A percentile compares a stretch with the other conserved stretches of the same genome.
Conservation (phyloP, 179 eudicot genomes). For the Camellia oleifera region DNA sequence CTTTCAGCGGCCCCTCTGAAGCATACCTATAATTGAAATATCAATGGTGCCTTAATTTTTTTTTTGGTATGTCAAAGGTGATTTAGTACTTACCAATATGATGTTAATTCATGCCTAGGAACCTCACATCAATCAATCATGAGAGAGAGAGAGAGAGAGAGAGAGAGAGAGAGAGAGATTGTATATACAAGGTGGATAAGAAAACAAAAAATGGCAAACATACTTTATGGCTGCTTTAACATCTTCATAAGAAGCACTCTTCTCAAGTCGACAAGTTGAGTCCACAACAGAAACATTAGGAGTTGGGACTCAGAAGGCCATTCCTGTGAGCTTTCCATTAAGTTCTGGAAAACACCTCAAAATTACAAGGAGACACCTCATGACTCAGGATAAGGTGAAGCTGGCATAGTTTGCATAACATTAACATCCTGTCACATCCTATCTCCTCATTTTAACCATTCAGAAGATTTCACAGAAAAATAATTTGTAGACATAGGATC, state of each 20-base stretch:
- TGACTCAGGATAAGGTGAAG: neutral
- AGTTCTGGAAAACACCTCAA: constrained; percentile 56
- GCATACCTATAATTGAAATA: constrained; percentile 46
- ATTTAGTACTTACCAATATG: neutral
- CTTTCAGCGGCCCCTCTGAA: constrained; percentile 78
- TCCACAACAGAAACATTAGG: constrained; percentile 97
- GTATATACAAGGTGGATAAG: neutral
- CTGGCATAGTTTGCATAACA: neutral
- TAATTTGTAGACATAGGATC: neutral
- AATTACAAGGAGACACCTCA: neutral
- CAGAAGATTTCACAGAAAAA: neutral
- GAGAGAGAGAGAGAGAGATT: neutral
- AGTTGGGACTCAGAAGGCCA: constrained; percentile 97
- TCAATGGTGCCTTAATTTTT: neutral
- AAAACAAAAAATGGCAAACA: constrained; percentile 11
- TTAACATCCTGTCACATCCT: neutral
- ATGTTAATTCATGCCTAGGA: neutral
- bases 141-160: neutral
- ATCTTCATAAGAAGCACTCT: constrained; percentile 84
- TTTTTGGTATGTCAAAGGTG: neutral
- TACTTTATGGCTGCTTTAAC: constrained; percentile 96
- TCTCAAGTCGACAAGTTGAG: constrained; percentile 90
- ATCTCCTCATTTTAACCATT: neutral
- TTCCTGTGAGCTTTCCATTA: constrained; percentile 94
- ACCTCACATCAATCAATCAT: too few relatives aligned